Evolutionary conservation across 129 eudicot species (phyloP).

Genomic region (Flaveria robusta): DNA sequence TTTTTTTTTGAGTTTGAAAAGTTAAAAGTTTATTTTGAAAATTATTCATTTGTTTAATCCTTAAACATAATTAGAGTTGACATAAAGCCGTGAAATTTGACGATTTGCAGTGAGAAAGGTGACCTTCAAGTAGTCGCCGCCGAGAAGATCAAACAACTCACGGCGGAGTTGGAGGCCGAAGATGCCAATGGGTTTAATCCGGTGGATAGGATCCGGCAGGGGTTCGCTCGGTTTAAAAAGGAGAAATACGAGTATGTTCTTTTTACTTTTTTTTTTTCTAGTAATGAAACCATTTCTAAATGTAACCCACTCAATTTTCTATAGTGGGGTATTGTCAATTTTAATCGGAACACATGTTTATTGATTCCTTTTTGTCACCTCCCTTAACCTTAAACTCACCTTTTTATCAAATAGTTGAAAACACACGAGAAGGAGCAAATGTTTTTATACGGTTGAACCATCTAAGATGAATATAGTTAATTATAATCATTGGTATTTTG

Average conservation of each 20-base stretch:
- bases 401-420: too few relatives aligned
- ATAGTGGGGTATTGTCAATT: constrained; percentile 16
- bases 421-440: not conserved
- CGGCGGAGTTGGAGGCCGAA: constrained; percentile 66
- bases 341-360: constrained; percentile 14
- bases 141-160: constrained; percentile 67
- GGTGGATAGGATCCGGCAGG: constrained; percentile 59
- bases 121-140: constrained; percentile 60
- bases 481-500: not conserved
- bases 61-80: too few relatives aligned
- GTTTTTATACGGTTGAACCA: constrained; percentile 9
- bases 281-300: constrained; percentile 23
- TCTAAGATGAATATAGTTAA: constrained; percentile 13
- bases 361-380: constrained; percentile 22
- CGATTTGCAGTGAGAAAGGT: constrained; percentile 53
- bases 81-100: constrained; percentile 3
- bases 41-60: too few relatives aligned
- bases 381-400: too few relatives aligned
- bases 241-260: constrained; percentile 78
- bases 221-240: constrained; percentile 74
- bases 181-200: constrained; percentile 46
- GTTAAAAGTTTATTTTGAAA: too few relatives aligned
- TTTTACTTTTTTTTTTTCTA: constrained; percentile 8
- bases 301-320: constrained; percentile 10
- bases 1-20: too few relatives aligned